phyloP scores from a whole-genome alignment of 2,329 filamentous ascomycete species.

The Clarireedia sp. region DNA sequence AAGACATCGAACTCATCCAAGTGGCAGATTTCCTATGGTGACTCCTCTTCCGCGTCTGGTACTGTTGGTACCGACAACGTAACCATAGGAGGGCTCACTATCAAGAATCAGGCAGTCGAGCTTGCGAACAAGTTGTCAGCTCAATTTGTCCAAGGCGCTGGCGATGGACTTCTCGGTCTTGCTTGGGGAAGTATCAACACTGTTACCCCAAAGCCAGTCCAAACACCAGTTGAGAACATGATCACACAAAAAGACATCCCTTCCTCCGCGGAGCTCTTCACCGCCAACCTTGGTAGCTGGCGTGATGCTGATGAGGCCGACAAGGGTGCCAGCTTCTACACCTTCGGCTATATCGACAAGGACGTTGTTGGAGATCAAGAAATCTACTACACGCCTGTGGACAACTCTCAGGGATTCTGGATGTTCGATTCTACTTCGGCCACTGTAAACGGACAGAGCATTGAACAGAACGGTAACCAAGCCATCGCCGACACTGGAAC shows the following conservation, averaged over 20 bases:
- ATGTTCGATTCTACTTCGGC: slow-evolving; percentile 50
- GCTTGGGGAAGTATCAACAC: slow-evolving; percentile 59
- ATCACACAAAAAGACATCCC: slow-evolving; percentile 48
- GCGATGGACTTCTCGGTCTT: slow-evolving; percentile 60
- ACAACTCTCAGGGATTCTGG: slow-evolving; percentile 63
- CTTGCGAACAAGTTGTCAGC: slow-evolving; percentile 51
- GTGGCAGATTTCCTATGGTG: slow-evolving; percentile 63
- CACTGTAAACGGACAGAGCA: slow-evolving; percentile 47
- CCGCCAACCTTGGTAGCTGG: slow-evolving; percentile 48
- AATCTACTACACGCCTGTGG: slow-evolving; percentile 52
- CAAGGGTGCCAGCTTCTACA: slow-evolving; percentile 53
- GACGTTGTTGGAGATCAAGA: slow-evolving; percentile 47
- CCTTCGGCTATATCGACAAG: slow-evolving; percentile 64
- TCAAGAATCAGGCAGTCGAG: slow-evolving; percentile 58
- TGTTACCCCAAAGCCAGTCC: slow-evolving; percentile 44
- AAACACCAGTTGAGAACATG: slow-evolving; percentile 63
- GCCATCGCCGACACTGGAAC: slow-evolving; percentile 68
- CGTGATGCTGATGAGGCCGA: slow-evolving; percentile 38
- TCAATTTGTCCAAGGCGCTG: slow-evolving; percentile 46
- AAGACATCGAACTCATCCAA: slow-evolving; percentile 38
- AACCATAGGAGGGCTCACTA: slow-evolving; percentile 50
- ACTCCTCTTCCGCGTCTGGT: slow-evolving; percentile 58
- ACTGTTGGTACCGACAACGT: slow-evolving; percentile 56
- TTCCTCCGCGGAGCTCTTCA: slow-evolving; percentile 44
- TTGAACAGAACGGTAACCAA: slow-evolving; percentile 46